Evolutionary conservation across 352 stramenopile species (phyloP).

Genomic region (Phytopythium kandeliae): DNA sequence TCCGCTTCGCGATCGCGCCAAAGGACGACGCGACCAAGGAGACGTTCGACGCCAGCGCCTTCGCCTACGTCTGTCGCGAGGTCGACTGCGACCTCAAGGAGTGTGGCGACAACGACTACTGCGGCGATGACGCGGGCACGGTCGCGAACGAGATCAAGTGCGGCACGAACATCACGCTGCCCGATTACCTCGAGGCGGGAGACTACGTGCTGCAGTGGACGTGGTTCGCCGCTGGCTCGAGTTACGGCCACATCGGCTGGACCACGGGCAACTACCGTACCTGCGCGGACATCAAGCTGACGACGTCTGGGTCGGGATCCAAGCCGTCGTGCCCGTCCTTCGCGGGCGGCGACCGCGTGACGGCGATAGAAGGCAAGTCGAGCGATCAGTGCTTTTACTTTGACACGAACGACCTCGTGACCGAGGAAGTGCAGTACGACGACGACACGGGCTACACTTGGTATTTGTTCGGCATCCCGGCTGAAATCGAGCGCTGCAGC

Average conservation of each 20-base stretch:
- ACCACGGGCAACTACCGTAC: conserved; percentile 40
- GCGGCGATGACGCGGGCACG: conserved; percentile 23
- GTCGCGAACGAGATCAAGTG: conserved; percentile 32
- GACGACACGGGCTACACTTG: conserved; percentile 25
- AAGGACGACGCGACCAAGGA: conserved; percentile 26
- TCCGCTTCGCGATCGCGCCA: conserved; percentile 39
- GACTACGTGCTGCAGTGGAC: conserved; percentile 62
- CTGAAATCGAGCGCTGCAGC: conserved; percentile 29
- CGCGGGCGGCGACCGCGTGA: conserved; percentile 46
- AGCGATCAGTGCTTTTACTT: conserved; percentile 54
- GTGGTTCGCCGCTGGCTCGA: conserved; percentile 43
- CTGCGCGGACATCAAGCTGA: conserved; percentile 51
- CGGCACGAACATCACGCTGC: conserved; percentile 40
- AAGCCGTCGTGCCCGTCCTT: conserved; percentile 38
- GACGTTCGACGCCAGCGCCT: conserved; percentile 41
- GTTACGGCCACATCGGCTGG: conserved; percentile 46
- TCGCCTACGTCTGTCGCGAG: conserved; percentile 56
- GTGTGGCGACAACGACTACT: conserved; percentile 32
- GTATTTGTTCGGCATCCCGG: conserved; percentile 46
- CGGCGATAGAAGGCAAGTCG: conserved; percentile 28
- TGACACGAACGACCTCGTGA: conserved; percentile 41
- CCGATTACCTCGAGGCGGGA: conserved; percentile 31
- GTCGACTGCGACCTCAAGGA: conserved; percentile 31
- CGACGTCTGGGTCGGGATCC: conserved; percentile 19
- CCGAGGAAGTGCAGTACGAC: conserved; percentile 38